phyloP scores from a whole-genome alignment of 148 eudicot genomes.

The Selenicereus undatus region DNA sequence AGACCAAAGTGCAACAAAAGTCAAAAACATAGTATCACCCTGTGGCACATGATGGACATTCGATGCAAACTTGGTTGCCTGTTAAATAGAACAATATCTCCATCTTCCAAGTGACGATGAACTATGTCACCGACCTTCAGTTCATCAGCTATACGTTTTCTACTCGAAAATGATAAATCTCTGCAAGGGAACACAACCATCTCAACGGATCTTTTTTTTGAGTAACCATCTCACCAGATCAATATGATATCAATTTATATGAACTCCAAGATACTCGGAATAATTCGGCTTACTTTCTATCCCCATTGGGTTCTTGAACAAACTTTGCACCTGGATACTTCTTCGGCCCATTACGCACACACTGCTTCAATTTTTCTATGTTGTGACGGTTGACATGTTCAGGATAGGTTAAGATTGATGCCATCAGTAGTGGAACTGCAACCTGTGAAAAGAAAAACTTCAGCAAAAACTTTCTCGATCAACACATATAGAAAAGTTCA shows the following conservation, averaged over 20 bases:
- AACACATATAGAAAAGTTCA: neutral
- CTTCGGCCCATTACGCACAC: constrained; percentile 85
- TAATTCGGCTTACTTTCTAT: constrained; percentile 45
- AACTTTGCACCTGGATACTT: constrained; percentile 93
- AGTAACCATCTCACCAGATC: constrained; percentile 2
- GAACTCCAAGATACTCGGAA: neutral
- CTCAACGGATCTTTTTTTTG: neutral
- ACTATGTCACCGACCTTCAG: constrained; percentile 80
- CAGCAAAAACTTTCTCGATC: neutral
- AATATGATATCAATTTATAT: constrained; percentile 1
- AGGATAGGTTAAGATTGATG: constrained; percentile 76
- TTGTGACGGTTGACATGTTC: constrained; percentile 84
- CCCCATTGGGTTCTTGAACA: constrained; percentile 57
- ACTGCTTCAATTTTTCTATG: constrained; percentile 85
- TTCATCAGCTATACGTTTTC: constrained; percentile 81
- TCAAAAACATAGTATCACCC: constrained; percentile 41
- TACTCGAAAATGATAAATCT: constrained; percentile 46
- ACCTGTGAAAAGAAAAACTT: constrained; percentile 45
- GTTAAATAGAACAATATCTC: constrained; percentile 90
- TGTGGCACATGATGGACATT: constrained; percentile 98
- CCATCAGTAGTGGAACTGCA: constrained; percentile 86
- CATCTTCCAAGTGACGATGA: constrained; percentile 91
- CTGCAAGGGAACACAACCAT: constrained; percentile 40
- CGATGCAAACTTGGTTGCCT: constrained; percentile 99
- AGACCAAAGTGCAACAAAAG: constrained; percentile 3